Evolutionary conservation across 2,329 filamentous ascomycete genomes (phyloP), one percentile per base, ranked within the genome.

Genomic region (Ophiostoma triangulosporum): DNA sequence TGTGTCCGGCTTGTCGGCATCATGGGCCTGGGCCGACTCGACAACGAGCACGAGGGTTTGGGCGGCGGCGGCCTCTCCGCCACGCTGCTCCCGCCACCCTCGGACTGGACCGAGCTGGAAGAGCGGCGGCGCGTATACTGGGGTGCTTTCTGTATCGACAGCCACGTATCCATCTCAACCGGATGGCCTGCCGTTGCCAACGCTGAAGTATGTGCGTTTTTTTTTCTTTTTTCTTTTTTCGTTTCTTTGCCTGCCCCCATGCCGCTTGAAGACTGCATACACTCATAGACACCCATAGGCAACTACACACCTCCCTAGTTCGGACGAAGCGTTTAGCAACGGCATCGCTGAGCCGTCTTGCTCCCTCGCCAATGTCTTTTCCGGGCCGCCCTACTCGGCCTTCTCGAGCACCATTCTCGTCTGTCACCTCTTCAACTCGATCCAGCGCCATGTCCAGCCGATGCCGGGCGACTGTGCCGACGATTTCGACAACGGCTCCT

Each of bases 101-200:
- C 77, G 60, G 86, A 88, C 62, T 95, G 88, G 88, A 81, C 79
- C 1, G 91, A 96, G 57, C 58, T 73, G 20, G 74, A 77, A 56
- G 90, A 97, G 66, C 76, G 90, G 51, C 77, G 91, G 55, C 76
- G 91, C 59, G 83, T 86, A 0, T 95, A 95, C 61, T 96, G 91
- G 91, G 79, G 83, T 59, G 77, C 82, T 0, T 96, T 91, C 62
- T 85, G 83, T 59, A 76, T 86, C 40, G 90, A 96, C 65, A 78
- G 86, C 26, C 94, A 94, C 67, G 84, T 87, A 2, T 88, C 85
- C 61, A 86, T 95, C 51, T 88, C 88, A 12, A 95, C 89, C 4
- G 90, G 90, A 2, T 96, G 90, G 90, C 88, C 90, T 0, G 84
- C 87, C 71, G 71, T 82, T 26, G 81, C 95, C 40, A 83, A 94